Evolutionary conservation across 768 basidiomycete species (phyloP).

Genomic region (Cyclocybe aegerita): DNA sequence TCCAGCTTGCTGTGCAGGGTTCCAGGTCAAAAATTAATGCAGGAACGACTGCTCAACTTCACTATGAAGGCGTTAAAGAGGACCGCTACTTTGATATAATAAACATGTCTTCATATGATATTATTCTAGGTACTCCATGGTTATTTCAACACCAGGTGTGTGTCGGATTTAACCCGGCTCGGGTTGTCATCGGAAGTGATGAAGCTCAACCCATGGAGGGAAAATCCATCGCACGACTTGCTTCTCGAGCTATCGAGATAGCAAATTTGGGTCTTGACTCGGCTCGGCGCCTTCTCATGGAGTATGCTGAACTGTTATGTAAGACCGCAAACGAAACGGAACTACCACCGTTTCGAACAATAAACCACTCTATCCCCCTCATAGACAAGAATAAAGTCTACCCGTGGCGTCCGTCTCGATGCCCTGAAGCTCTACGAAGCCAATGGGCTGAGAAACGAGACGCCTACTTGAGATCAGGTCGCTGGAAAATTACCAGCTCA

Average conservation of each 20-base stretch:
- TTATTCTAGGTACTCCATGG: conserved; percentile 41
- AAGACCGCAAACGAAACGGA: conserved; percentile 23
- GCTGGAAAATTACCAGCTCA: conserved; percentile 28
- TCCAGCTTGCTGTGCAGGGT: conserved; percentile 41
- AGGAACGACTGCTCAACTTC: conserved; percentile 19
- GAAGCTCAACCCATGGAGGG: conserved; percentile 15
- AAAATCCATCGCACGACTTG: conserved; percentile 4
- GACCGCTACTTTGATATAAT: conserved; percentile 32
- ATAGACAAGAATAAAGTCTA: conserved; percentile 32
- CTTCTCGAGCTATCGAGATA: conserved; percentile 13
- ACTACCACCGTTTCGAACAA: conserved; percentile 33
- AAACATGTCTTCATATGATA: conserved; percentile 39
- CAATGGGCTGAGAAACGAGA: conserved; percentile 30
- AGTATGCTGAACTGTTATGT: conserved; percentile 15
- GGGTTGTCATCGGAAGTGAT: conserved; percentile 24
- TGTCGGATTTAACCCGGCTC: conserved; percentile 25
- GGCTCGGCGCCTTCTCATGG: conserved; percentile 21
- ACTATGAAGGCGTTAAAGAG: conserved; percentile 34
- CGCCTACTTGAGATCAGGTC: conserved; percentile 24
- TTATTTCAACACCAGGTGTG: conserved; percentile 29
- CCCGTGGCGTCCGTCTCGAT: conserved; percentile 31
- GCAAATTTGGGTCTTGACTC: conserved; percentile 12
- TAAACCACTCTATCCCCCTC: conserved; percentile 42
- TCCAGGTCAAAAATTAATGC: conserved; percentile 36
- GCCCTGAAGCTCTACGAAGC: conserved; percentile 32